Conservation (phyloP, 495 filamentous ascomycete species). For the Aspergillus haitiensis region DNA sequence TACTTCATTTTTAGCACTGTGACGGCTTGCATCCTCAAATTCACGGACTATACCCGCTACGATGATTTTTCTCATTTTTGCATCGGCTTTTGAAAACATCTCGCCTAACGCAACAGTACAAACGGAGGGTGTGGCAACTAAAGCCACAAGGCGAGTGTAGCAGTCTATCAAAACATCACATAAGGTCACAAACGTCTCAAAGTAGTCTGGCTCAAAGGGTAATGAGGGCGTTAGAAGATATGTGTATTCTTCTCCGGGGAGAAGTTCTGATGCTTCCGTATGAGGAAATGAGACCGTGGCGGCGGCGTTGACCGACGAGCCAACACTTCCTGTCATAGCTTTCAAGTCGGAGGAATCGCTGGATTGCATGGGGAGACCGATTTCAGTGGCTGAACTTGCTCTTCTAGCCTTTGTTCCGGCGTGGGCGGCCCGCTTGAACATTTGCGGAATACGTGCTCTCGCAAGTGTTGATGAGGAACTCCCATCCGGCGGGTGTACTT, state of each 20-base stretch:
- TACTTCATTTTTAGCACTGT: conserved; percentile 73
- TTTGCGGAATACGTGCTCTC: conserved; percentile 75
- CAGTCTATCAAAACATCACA: conserved; percentile 95
- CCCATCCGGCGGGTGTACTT: conserved; percentile 77
- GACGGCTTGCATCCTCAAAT: conserved; percentile 83
- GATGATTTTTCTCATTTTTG: conserved; percentile 79
- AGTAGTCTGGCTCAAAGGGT: conserved; percentile 97
- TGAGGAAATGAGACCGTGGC: conserved; percentile 48
- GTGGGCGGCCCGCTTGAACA: conserved; percentile 76
- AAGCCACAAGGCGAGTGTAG: conserved; percentile 72
- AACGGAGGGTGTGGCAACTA: conserved; percentile 66
- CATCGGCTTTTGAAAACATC: conserved; percentile 86
- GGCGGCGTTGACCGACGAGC: conserved; percentile 41
- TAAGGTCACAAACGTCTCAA: conserved; percentile 93
- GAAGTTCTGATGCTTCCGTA: conserved; percentile 54
- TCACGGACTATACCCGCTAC: conserved; percentile 82
- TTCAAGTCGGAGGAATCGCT: conserved; percentile 54
- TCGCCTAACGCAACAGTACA: conserved; percentile 68
- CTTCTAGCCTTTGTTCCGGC: conserved; percentile 67
- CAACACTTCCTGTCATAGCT: conserved; percentile 40
- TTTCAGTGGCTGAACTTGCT: conserved; percentile 67
- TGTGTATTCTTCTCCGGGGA: conserved; percentile 76
- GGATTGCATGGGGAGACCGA: conserved; percentile 59
- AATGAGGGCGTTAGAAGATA: conserved; percentile 87
- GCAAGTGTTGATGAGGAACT: conserved; percentile 67